These are phyloP conservation scores for Oldenlandia corymbosa DNA, from an alignment of 257 asterid genomes.

Conservation along the genomic window DNA sequence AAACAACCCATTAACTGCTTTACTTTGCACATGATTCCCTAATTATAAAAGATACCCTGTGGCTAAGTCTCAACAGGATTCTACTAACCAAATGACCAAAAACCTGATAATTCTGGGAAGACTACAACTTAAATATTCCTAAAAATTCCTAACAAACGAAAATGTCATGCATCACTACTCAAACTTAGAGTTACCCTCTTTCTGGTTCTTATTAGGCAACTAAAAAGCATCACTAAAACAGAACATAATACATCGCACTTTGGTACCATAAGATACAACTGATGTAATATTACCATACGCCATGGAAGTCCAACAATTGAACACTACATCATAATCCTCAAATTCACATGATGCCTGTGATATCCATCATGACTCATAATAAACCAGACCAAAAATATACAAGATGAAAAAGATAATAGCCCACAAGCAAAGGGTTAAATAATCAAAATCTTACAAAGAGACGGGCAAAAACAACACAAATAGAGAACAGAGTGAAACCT, in stretches of 20 bases:
- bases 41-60: no score
- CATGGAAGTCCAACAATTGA: background rate
- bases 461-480: slow-evolving; percentile 7
- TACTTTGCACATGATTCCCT: no score
- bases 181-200: background rate
- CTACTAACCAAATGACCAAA: no score
- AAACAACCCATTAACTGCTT: no score
- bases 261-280: background rate
- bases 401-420: background rate
- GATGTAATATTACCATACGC: background rate
- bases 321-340: background rate
- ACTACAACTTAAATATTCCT: no score
- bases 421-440: background rate
- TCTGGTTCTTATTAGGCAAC: background rate
- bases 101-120: no score
- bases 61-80: no score
- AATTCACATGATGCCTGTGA: background rate
- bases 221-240: background rate
- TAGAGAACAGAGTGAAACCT: slow-evolving; percentile 29
- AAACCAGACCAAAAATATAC: background rate
- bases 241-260: background rate
- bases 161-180: no score
- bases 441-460: background rate
- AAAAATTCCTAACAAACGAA: no score
- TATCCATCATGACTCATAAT: no score